Evolutionary conservation across 495 filamentous ascomycete genomes (phyloP), one percentile per base, ranked within the genome.

Genomic region (Glutinoglossum americanum): DNA sequence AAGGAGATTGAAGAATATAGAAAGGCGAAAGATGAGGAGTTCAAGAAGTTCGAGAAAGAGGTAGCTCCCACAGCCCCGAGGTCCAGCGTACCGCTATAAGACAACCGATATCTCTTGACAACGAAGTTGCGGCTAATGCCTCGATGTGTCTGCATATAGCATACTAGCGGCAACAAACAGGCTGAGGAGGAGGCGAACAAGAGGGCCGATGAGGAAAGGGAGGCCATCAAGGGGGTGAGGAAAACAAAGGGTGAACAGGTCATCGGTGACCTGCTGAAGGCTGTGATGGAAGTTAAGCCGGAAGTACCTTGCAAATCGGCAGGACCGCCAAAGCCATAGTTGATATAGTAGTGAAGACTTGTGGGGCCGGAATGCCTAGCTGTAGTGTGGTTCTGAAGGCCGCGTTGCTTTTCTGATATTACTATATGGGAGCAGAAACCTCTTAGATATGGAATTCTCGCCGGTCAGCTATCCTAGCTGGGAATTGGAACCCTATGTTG

Each of bases 1-100:
- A 95, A 96, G 71, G 89, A 97, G 67, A 94, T 98, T 64, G 93
- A 97, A 55, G 87, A 88, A 39, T 98, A 98, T 76, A 77, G 80
- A 67, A 83, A 81, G 60, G 67, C 84, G 60, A 97, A 94, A 73
- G 93, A 97, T 58, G 81, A 84, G 9, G 90, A 98, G 69, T 97
- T 85, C 76, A 89, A 92, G 76, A 84, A 84, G 68, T 96, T 92
- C 66, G 88, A 97, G 73, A 74, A 83, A 51, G 83, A 96, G 80
- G 92, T 96, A 69, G 65, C 3, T 58, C 33, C 44, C 41, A 13
- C 35, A 41, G 26, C 64, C 33, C 19, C 49, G 41, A 33, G 4
- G 55, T 17, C n/a, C n/a, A n/a, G n/a, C n/a, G n/a, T n/a, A n/a
- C n/a, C n/a, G n/a, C n/a, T n/a, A n/a, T n/a, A n/a, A n/a, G n/a